These are phyloP conservation scores for Cydonia oblonga DNA, from an alignment of 331 rosid species.

Conservation along the genomic window DNA sequence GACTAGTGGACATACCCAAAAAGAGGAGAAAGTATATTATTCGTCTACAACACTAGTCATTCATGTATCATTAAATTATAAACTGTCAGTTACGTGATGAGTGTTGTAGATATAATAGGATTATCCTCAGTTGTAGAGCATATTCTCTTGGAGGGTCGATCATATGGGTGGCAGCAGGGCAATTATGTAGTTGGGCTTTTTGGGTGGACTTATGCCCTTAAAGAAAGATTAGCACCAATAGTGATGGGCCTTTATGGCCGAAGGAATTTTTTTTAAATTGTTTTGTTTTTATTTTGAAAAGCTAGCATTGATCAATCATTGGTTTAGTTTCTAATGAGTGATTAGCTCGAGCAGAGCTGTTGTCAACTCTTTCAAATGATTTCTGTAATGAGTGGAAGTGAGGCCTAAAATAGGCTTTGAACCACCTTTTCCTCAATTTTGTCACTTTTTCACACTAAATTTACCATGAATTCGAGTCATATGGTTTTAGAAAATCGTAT, in stretches of 20 bases:
- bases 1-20: neutral
- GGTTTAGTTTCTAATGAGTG: neutral
- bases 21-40: neutral
- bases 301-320: neutral
- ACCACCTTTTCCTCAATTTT: neutral
- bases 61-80: too few relatives aligned
- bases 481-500: too few relatives aligned
- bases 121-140: too few relatives aligned
- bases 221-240: too few relatives aligned
- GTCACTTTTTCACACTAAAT: neutral
- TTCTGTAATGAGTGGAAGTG: conserved; percentile 1
- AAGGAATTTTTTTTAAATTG: neutral
- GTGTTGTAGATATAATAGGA: too few relatives aligned
- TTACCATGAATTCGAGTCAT: too few relatives aligned
- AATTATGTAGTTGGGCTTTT: neutral
- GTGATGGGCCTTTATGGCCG: neutral
- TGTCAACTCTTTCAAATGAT: neutral
- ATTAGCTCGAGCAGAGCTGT: neutral
- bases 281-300: neutral
- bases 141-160: neutral
- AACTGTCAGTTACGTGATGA: too few relatives aligned
- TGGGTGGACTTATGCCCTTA: neutral
- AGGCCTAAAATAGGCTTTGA: neutral
- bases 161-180: neutral
- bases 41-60: neutral